A percentile compares a stretch with the other conserved stretches of the same genome.
Evolutionary conservation across 495 filamentous ascomycete genomes (phyloP).

Genomic region (Echria macrotheca): DNA sequence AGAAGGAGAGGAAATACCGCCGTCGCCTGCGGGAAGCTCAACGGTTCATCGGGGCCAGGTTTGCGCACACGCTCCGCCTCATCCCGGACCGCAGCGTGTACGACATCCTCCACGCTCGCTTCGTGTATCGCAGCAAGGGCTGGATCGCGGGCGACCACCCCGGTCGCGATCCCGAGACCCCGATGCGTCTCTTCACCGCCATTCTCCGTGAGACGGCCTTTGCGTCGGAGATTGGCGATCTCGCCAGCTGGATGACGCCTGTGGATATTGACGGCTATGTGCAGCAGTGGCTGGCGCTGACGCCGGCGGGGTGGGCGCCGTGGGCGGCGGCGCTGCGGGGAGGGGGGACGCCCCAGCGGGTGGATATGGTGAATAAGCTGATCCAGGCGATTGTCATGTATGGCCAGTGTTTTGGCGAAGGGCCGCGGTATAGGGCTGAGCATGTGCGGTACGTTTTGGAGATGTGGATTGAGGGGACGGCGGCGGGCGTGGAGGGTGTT

Average conservation of each 20-base stretch:
- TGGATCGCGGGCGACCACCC: constrained; percentile 12
- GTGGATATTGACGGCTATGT: constrained; percentile 9
- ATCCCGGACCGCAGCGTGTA: neutral
- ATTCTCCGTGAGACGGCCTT: neutral
- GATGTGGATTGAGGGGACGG: constrained; percentile 1
- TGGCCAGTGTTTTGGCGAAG: constrained; percentile 10
- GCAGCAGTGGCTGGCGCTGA: neutral
- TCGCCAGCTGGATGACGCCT: constrained; percentile 7
- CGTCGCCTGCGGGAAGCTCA: neutral
- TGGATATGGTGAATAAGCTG: constrained; percentile 5
- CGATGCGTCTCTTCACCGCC: constrained; percentile 1
- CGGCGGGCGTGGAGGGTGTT: neutral
- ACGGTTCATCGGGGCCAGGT: neutral
- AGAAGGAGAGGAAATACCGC: neutral
- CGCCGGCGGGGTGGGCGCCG: constrained; percentile 6
- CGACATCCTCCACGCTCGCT: constrained; percentile 16
- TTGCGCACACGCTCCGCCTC: constrained; percentile 4
- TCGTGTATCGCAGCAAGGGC: constrained; percentile 9
- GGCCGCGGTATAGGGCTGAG: constrained; percentile 9
- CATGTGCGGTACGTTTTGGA: no score
- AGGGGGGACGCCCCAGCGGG: neutral
- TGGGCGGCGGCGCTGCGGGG: constrained; percentile 6
- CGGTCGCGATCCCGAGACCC: constrained; percentile 6
- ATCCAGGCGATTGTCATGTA: neutral
- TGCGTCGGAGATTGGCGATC: neutral